Conservation (phyloP, 805 yeast species). For the Ogataea trehaloabstinens region DNA sequence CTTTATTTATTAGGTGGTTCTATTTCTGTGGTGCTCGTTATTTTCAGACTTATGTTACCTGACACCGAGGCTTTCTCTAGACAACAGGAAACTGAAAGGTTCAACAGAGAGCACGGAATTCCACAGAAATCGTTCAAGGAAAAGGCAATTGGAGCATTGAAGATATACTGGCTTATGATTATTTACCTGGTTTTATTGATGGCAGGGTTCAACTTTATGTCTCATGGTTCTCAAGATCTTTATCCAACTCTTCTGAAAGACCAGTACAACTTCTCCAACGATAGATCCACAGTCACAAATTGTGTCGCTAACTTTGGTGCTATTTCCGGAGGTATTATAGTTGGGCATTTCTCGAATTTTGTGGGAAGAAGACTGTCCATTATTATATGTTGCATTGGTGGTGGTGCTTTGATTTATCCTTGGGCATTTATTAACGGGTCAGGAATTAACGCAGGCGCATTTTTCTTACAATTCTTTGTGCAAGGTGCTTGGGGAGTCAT, state of each 20-base stretch:
- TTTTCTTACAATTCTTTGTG: constrained; percentile 60
- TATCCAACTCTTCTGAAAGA: constrained; percentile 52
- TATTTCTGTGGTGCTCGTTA: constrained; percentile 40
- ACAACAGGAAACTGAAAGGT: constrained; percentile 36
- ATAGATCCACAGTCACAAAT: constrained; percentile 53
- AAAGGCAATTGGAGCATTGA: constrained; percentile 36
- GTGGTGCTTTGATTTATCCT: constrained; percentile 64
- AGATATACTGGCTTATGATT: constrained; percentile 56
- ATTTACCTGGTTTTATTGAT: constrained; percentile 55
- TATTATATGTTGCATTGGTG: constrained; percentile 48
- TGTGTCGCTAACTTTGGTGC: constrained; percentile 61
- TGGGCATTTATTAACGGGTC: constrained; percentile 50
- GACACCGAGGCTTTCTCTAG: constrained; percentile 54
- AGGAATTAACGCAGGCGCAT: constrained; percentile 57
- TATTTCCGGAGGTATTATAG: constrained; percentile 50
- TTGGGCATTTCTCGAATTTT: constrained; percentile 56
- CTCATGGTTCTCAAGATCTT: constrained; percentile 65
- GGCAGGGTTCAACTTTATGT: constrained; percentile 62
- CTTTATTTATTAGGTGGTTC: constrained; percentile 73
- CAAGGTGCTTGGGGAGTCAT: constrained; percentile 72
- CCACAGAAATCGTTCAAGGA: constrained; percentile 32
- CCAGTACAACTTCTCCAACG: constrained; percentile 40
- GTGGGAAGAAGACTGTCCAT: constrained; percentile 56
- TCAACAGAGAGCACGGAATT: constrained; percentile 30
- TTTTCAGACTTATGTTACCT: constrained; percentile 43